Base-by-base conservation (phyloP, 2,329 filamentous ascomycete species). In the Ampelomyces quisqualis region DNA sequence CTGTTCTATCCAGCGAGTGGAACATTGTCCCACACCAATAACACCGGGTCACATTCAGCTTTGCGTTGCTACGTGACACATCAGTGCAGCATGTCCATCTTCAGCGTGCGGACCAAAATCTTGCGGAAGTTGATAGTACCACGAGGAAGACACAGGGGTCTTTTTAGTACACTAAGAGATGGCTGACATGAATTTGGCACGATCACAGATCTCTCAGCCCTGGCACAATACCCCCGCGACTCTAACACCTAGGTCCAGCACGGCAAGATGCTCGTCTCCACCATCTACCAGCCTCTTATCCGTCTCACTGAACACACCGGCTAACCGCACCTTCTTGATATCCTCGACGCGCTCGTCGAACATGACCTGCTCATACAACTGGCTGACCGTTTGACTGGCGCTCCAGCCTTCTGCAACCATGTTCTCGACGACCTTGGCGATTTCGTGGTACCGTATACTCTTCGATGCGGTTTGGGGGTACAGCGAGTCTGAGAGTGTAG, bases 351-450 rank as follows among this genome's bases (percentile, higher is more conserved):
- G 78, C 67, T 97, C 93, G 60, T 95, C 89, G 62, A 81, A 88
- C 19, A 95, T 79, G 24, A 97, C 73, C 18, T 79, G 76, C 68
- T 93, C 86, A 62, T 96, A 97, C 28, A 95, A 74, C 77, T 95
- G 90, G 13, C 79, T 74, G 24, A 97, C 78, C 18, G 96, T 81
- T 70, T 97, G 93, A 5, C 84, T 83, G 17, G 91, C 93, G 66
- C 90, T 96, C 91, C 93, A 98, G 7, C 93, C 93, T 71, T 97
- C 93, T 0, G 91, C 91, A 32, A 97, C 84, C 75, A 98, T 83
- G 51, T 95, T 86, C 57, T 90, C 88, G 4, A 97, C 86, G 5
- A 88, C 84, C 51, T 82, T 82, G 0, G 89, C 82, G 11, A 98
- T 80, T 9, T 79, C 77, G 45, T 82, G 78, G 61, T 95, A 98